Evolutionary conservation across 192 early-diverging fungal species (phyloP), one percentile per base, ranked within the genome.

Genomic region (Neocallimastix lanati): DNA sequence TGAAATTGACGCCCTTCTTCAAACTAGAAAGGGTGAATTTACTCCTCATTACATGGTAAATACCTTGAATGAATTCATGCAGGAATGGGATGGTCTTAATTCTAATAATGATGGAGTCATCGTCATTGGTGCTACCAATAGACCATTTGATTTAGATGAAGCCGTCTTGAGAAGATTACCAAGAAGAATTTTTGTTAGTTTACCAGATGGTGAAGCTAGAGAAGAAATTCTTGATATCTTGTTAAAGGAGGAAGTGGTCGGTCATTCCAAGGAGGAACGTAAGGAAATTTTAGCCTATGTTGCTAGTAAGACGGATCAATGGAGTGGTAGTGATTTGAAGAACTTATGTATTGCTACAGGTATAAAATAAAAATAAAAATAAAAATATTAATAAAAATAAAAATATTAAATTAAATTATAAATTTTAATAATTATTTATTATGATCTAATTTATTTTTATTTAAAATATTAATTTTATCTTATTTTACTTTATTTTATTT

Each of bases 111-210:
- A 18, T 79, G 78, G 80, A 79, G 79, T 80, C 4, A 86, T 86
- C 67, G 83, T 86, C 6, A 83, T 86, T 25, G 85, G 92, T 12
- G 96, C 97, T 4, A 99, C 97, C 6, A 99, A 99, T 83, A 85
- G 96, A 29, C 96, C 96, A 18, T 98, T 96, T 86, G 96, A 98
- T 81, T 85, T 99, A 80, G 97, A 99, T 82, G 97, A 99, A 84
- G 97, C 97, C 0, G 93, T 98, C 29, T 82, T 99, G 84, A 88
- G 97, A 76, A 86, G 97, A 27, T 88, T 99, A 87, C 96, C 97
- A 21, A 86, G 96, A 13, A 84, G 97, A 25, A 91, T 99, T 28
- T 83, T 98, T 83, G 77, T 78, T 25, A 37, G 98, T 84, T 82
- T 99, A 80, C 97, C 97, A 11, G 91, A 85, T 1, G 88, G 91